Evolutionary conservation across 805 yeast species (phyloP).

Genomic region (Brettanomyces sp.): DNA sequence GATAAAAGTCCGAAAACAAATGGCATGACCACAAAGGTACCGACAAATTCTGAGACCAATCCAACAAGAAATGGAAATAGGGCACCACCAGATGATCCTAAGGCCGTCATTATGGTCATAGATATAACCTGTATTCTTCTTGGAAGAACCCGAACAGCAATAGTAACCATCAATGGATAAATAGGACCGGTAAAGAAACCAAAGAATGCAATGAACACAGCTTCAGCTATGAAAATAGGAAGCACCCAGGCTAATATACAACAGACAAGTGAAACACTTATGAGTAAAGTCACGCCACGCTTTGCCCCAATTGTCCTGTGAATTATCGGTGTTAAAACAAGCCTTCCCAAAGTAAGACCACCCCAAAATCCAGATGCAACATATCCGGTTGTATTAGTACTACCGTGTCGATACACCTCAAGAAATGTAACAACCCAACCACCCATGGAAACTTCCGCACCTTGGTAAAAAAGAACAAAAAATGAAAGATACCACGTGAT

Average conservation of each 20-base stretch:
- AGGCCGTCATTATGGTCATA: slow-evolving; percentile 42
- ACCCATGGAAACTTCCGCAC: slow-evolving; percentile 60
- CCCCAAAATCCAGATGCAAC: slow-evolving; percentile 66
- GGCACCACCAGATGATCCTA: slow-evolving; percentile 53
- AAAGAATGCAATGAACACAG: slow-evolving; percentile 36
- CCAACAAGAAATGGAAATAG: slow-evolving; percentile 46
- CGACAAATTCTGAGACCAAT: slow-evolving; percentile 33
- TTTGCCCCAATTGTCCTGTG: slow-evolving; percentile 35
- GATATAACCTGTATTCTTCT: slow-evolving; percentile 42
- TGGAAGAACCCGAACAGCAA: slow-evolving; percentile 36
- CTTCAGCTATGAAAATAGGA: slow-evolving; percentile 34
- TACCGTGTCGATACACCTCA: slow-evolving; percentile 42
- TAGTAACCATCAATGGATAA: slow-evolving; percentile 43
- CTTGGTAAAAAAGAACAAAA: slow-evolving; percentile 54
- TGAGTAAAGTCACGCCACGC: slow-evolving; percentile 30
- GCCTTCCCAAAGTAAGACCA: slow-evolving; percentile 59
- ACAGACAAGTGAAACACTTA: slow-evolving; percentile 27
- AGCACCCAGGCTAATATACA: slow-evolving; percentile 40
- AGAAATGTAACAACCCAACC: slow-evolving; percentile 66
- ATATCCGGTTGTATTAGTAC: slow-evolving; percentile 41
- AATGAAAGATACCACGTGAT: slow-evolving; percentile 40
- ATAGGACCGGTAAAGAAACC: slow-evolving; percentile 64
- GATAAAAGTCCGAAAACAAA: slow-evolving; percentile 30
- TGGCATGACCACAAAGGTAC: slow-evolving; percentile 43
- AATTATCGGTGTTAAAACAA: slow-evolving; percentile 34